phyloP scores from a whole-genome alignment of 2,329 filamentous ascomycete genomes.

The Diaporthe sp. region DNA sequence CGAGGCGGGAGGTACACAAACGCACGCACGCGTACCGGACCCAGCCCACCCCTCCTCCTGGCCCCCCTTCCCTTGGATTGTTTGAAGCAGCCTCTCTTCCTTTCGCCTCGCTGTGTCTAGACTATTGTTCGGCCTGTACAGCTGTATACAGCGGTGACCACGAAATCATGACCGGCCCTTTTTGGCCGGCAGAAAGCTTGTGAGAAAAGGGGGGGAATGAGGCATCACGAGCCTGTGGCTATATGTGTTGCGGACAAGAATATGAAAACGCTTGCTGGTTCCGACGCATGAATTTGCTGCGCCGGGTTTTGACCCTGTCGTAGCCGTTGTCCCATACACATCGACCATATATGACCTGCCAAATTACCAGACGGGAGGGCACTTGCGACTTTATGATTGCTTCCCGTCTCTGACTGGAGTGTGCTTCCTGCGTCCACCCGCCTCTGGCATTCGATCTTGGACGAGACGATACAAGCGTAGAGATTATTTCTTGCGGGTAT shows the following conservation, averaged over 20 bases:
- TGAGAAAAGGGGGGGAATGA: slow-evolving; percentile 13
- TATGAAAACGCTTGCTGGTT: slow-evolving; percentile 22
- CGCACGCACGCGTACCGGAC: not conserved
- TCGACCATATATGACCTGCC: slow-evolving; percentile 27
- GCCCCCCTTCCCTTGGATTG: slow-evolving; percentile 7
- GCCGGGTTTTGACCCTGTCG: slow-evolving; percentile 16
- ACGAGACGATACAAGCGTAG: not conserved
- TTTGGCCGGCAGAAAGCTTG: slow-evolving; percentile 7
- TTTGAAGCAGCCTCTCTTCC: slow-evolving; percentile 9
- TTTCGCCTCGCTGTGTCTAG: slow-evolving; percentile 37
- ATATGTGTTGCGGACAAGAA: slow-evolving; percentile 31
- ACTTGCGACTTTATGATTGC: slow-evolving; percentile 5
- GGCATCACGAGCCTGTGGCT: slow-evolving; percentile 22
- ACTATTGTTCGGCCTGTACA: slow-evolving; percentile 30
- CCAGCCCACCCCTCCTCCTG: not conserved
- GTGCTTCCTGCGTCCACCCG: slow-evolving; percentile 1
- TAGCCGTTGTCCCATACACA: slow-evolving; percentile 28
- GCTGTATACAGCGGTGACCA: slow-evolving; percentile 33
- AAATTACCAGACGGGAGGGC: not conserved
- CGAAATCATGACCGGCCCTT: slow-evolving; percentile 10
- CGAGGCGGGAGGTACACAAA: slow-evolving; percentile 17
- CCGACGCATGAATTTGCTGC: slow-evolving; percentile 34
- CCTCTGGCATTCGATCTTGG: slow-evolving; percentile 5
- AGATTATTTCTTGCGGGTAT: slow-evolving; percentile 39
- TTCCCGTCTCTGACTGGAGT: slow-evolving; percentile 23